Evolutionary conservation across 2,329 filamentous ascomycete species (phyloP), one percentile per base, ranked within the genome.

Genomic region (Huntiella bhutanensis): DNA sequence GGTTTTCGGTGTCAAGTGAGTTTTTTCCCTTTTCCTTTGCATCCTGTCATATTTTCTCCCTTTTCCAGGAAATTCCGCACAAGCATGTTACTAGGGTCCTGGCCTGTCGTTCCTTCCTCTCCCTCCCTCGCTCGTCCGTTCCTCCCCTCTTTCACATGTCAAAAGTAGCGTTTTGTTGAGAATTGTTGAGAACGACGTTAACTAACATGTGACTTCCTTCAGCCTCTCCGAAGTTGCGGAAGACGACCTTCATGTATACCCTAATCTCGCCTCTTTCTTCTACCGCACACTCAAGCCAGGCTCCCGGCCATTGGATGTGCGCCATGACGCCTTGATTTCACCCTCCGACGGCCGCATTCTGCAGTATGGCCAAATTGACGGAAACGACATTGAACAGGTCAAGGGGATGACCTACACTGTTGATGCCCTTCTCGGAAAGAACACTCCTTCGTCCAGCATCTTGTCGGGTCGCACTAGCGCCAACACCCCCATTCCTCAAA

Each of bases 391-490:
- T 38, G 91, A 98, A 61, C 91, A 98, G 64, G 88, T 98, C 52
- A 98, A 98, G 64, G 91, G 91, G 50, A 91, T 98, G 71, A 98
- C 91, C 1, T 98, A 98, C 63, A 93, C 80, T 53, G 73, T 98
- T 46, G 91, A 98, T 59, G 87, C 91, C 5, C 71, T 98, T 1
- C 71, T 98, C 2, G 91, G 91, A 44, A 77, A 73, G 52, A 67
- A 68, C 51, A 73, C 69, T 4, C 72, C 72, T 34, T 58, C 68
- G 4, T 61, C 70, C 13, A 74, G 73, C 62, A 61, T 79, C 55
- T 58, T 71, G 48, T 48, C 50, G 12, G 60, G 62, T 47, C 40
- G 41, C 12, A 40, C 43, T 38, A 8, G 38, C 19, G 55, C 46
- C 3, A 39, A 48, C 3, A 17, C 53, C 2, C 55, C 55, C 1